Percentiles rank a stretch among this genome's conserved stretches.
These are phyloP conservation scores for Pseudopediastrum boryanum DNA, from an alignment of 139 green algal genomes.

Conservation along the genomic window DNA sequence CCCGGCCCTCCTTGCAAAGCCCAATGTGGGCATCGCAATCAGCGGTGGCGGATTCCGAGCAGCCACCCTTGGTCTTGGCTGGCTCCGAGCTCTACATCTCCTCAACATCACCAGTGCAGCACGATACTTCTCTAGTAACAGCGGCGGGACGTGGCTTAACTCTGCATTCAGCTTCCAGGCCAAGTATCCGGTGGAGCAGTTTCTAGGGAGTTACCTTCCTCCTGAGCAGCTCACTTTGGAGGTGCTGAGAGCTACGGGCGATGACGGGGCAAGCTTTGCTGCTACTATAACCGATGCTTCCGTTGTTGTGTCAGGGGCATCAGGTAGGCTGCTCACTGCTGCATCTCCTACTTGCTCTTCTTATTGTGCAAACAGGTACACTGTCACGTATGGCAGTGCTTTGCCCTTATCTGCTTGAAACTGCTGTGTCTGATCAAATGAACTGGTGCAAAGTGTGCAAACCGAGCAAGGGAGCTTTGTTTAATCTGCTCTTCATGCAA, in stretches of 20 bases:
- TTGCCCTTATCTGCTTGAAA: too few species aligned
- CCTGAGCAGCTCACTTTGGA: constrained; percentile 18
- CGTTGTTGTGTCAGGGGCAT: constrained; percentile 21
- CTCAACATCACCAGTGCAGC: neutral
- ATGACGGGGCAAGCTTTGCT: neutral
- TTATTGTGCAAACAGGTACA: too few species aligned
- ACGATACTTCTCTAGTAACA: constrained; percentile 41
- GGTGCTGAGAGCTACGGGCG: neutral
- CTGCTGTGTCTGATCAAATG: too few species aligned
- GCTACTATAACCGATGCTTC: constrained; percentile 26
- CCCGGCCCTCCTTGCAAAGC: constrained; percentile 16
- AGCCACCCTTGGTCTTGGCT: constrained; percentile 29
- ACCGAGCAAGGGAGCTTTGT: too few species aligned
- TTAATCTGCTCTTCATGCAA: too few species aligned
- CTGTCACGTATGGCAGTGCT: too few species aligned
- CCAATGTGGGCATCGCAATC: constrained; percentile 37
- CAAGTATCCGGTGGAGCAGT: constrained; percentile 2
- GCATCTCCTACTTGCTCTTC: neutral
- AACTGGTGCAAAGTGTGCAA: too few species aligned
- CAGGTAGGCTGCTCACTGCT: neutral
- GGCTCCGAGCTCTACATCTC: constrained; percentile 30
- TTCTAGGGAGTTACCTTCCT: constrained; percentile 33
- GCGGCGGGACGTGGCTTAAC: constrained; percentile 42
- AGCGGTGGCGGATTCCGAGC: constrained; percentile 43
- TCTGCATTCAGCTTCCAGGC: constrained; percentile 25